A percentile compares a stretch with the other conserved stretches of the same genome.
Evolutionary conservation across 2,329 filamentous ascomycete species (phyloP).

Genomic region (Teratosphaeria destructans): DNA sequence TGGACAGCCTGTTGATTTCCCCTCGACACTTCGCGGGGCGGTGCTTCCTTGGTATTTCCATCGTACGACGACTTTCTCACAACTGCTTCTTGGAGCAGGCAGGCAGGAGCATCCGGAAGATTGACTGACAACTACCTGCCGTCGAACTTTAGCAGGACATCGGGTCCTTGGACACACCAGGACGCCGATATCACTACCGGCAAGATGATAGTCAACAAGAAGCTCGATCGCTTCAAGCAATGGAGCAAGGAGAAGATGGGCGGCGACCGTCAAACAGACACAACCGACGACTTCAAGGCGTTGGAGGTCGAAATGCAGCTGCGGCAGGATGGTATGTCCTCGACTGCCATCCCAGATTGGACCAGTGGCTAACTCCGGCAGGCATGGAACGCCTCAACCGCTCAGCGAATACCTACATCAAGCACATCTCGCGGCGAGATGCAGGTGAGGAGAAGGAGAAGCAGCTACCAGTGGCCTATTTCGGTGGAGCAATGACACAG

Average conservation of each 20-base stretch:
- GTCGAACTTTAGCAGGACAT: not conserved
- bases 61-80: not conserved
- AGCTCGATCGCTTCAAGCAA: slow-evolving; percentile 91
- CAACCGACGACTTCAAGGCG: slow-evolving; percentile 82
- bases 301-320: slow-evolving; percentile 85
- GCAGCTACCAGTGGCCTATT: slow-evolving; percentile 63
- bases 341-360: not conserved
- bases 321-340: slow-evolving; percentile 65
- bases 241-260: slow-evolving; percentile 98
- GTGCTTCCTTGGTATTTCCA: not conserved
- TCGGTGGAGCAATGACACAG: slow-evolving; percentile 74
- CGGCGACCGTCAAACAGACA: slow-evolving; percentile 72
- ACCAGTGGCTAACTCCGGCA: slow-evolving; percentile 26
- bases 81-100: not conserved
- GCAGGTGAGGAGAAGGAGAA: slow-evolving; percentile 86
- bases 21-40: not conserved
- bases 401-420: slow-evolving; percentile 76
- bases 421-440: slow-evolving; percentile 73
- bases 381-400: slow-evolving; percentile 84
- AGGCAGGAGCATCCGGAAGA: not conserved
- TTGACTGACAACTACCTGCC: not conserved
- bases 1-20: not conserved
- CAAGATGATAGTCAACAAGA: slow-evolving; percentile 59
- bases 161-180: not conserved
- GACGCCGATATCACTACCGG: slow-evolving; percentile 2